These are phyloP conservation scores for Begonia fuchsioides DNA, from an alignment of 306 rosid species.

Conservation along the genomic window DNA sequence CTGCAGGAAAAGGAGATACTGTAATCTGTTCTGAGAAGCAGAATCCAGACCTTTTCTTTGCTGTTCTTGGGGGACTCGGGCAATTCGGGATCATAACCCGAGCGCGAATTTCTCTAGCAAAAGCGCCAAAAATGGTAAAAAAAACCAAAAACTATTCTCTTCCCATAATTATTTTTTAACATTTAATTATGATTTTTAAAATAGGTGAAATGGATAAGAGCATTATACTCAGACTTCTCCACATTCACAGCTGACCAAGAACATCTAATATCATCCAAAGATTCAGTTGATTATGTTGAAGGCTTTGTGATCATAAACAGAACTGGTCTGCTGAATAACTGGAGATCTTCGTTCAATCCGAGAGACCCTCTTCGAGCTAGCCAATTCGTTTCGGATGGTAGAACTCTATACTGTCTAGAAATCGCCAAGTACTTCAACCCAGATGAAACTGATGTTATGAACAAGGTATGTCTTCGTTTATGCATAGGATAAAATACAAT, in stretches of 20 bases:
- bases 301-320: slow-evolving; percentile 74
- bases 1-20: slow-evolving; percentile 81
- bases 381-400: slow-evolving; percentile 64
- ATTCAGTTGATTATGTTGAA: slow-evolving; percentile 74
- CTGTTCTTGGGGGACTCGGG: slow-evolving; percentile 92
- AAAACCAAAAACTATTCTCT: background rate
- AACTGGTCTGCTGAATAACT: slow-evolving; percentile 61
- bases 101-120: slow-evolving; percentile 80
- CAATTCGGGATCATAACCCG: slow-evolving; percentile 88
- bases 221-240: slow-evolving; percentile 72
- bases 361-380: slow-evolving; percentile 55
- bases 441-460: slow-evolving; percentile 28
- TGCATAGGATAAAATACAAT: no score
- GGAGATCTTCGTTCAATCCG: slow-evolving; percentile 84
- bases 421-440: slow-evolving; percentile 74
- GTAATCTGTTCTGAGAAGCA: slow-evolving; percentile 57
- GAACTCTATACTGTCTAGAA: slow-evolving; percentile 69
- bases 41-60: slow-evolving; percentile 62
- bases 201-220: slow-evolving; percentile 91
- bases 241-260: slow-evolving; percentile 71
- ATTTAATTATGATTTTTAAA: slow-evolving; percentile 1
- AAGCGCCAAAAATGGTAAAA: slow-evolving; percentile 71
- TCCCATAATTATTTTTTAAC: background rate
- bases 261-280: slow-evolving; percentile 45
- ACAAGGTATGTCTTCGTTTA: slow-evolving; percentile 64